A percentile compares a stretch with the other conserved stretches of the same genome.
Conservation (phyloP, 1,284 basidiomycete genomes). For the Somion occarium region DNA sequence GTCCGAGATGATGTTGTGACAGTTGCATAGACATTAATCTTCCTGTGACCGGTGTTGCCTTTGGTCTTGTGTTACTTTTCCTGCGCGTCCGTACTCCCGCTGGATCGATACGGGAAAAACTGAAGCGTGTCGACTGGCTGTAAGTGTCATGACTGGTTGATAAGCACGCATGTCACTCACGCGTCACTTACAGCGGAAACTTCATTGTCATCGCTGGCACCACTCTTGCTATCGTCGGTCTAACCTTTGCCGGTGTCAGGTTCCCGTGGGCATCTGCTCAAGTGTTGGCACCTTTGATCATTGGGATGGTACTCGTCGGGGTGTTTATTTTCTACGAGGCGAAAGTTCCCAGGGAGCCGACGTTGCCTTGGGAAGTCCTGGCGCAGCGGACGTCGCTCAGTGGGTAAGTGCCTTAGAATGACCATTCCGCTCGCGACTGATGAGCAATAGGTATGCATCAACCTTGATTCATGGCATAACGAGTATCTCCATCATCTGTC, state of each 20-base stretch:
- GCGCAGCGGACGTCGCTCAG: conserved; percentile 12
- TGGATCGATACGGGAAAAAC: conserved; percentile 10
- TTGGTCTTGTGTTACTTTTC: conserved; percentile 24
- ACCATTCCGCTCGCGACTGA: not conserved
- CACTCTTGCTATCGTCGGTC: conserved; percentile 13
- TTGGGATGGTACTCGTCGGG: conserved; percentile 12
- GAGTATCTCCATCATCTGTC: conserved; percentile 14
- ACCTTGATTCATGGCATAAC: conserved; percentile 15
- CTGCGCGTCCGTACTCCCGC: conserved; percentile 6
- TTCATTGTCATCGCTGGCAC: conserved; percentile 12
- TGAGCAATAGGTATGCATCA: conserved; percentile 5
- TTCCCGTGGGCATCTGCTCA: conserved; percentile 17
- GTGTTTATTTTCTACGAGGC: conserved; percentile 15
- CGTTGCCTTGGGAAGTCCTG: conserved; percentile 15
- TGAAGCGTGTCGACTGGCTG: conserved; percentile 13
- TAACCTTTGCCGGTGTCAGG: conserved; percentile 15
- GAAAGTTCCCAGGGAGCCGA: conserved; percentile 13
- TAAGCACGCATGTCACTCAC: not conserved
- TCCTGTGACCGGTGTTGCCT: conserved; percentile 30
- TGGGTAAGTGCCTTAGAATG: not conserved
- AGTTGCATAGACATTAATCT: conserved; percentile 29
- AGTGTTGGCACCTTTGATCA: conserved; percentile 15
- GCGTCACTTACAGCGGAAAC: conserved; percentile 13
- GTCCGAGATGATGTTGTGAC: not conserved
- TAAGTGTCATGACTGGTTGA: not conserved